Evolutionary conservation across 371 early-diverging fungal genomes (phyloP).

Genomic region (Apophysomyces sp.): DNA sequence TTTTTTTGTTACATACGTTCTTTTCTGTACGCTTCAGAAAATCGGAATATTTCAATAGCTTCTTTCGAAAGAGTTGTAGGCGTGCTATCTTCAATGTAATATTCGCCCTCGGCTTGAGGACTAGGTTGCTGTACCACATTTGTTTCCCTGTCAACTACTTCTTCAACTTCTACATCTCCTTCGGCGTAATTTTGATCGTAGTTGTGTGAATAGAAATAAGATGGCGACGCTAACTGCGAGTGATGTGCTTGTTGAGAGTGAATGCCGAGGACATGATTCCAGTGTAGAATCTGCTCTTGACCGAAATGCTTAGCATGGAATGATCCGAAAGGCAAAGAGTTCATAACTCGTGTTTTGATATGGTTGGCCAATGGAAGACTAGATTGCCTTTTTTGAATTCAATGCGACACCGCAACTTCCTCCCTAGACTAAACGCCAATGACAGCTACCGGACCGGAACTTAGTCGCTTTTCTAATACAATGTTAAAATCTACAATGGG

Average conservation of each 20-base stretch:
- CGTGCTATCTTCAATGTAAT: background rate
- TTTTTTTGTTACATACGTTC: constrained; percentile 13
- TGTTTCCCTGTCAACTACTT: background rate
- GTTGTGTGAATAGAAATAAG: background rate
- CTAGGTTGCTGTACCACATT: background rate
- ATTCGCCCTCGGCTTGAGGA: background rate
- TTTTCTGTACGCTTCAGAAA: constrained; percentile 38
- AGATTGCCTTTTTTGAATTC: background rate
- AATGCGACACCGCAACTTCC: background rate
- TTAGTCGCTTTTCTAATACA: constrained; percentile 11
- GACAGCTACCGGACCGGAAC: constrained; percentile 7
- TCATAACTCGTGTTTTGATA: background rate
- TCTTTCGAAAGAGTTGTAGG: constrained; percentile 21
- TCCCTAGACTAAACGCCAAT: background rate
- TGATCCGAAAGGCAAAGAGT: constrained; percentile 2
- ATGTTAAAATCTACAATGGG: constrained; percentile 1
- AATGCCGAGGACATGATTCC: background rate
- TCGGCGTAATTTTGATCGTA: background rate
- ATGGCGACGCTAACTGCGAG: background rate
- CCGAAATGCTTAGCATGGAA: background rate
- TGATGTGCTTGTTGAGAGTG: background rate
- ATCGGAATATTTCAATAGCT: constrained; percentile 38
- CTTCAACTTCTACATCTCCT: background rate
- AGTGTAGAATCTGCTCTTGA: background rate
- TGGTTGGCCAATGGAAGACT: background rate